Evolutionary conservation across 495 filamentous ascomycete species (phyloP).

Genomic region (Penicillium egyptiacum): DNA sequence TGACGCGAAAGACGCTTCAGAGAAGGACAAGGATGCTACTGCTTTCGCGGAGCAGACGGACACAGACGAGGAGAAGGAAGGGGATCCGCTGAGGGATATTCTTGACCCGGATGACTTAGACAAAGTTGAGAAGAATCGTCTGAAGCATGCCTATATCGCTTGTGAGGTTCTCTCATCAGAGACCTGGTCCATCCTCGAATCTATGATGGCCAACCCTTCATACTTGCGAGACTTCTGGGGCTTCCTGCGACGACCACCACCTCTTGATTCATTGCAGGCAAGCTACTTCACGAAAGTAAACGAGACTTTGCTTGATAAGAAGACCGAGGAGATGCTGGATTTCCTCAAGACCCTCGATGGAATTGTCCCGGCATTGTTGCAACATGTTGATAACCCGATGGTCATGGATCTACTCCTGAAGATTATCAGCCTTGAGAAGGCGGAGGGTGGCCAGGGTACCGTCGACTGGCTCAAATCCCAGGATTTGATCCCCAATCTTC

Average conservation of each 20-base stretch:
- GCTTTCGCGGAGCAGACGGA: slow-evolving; percentile 17
- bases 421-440: slow-evolving; percentile 95
- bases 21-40: slow-evolving; percentile 34
- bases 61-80: slow-evolving; percentile 36
- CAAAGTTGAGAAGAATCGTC: slow-evolving; percentile 78
- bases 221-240: slow-evolving; percentile 85
- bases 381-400: slow-evolving; percentile 96
- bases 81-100: slow-evolving; percentile 48
- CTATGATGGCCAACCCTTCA: slow-evolving; percentile 78
- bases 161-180: slow-evolving; percentile 94
- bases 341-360: slow-evolving; percentile 80
- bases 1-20: slow-evolving; percentile 45
- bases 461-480: slow-evolving; percentile 97
- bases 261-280: slow-evolving; percentile 87
- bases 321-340: slow-evolving; percentile 93
- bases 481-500: slow-evolving; percentile 81
- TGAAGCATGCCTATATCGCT: slow-evolving; percentile 87
- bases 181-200: slow-evolving; percentile 92
- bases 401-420: slow-evolving; percentile 98
- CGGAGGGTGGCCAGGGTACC: slow-evolving; percentile 85
- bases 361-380: slow-evolving; percentile 79
- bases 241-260: slow-evolving; percentile 75
- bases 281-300: slow-evolving; percentile 99
- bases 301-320: slow-evolving; percentile 92
- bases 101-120: slow-evolving; percentile 62